phyloP scores from a whole-genome alignment of 768 basidiomycete species.

The Clavaria fumosa region DNA sequence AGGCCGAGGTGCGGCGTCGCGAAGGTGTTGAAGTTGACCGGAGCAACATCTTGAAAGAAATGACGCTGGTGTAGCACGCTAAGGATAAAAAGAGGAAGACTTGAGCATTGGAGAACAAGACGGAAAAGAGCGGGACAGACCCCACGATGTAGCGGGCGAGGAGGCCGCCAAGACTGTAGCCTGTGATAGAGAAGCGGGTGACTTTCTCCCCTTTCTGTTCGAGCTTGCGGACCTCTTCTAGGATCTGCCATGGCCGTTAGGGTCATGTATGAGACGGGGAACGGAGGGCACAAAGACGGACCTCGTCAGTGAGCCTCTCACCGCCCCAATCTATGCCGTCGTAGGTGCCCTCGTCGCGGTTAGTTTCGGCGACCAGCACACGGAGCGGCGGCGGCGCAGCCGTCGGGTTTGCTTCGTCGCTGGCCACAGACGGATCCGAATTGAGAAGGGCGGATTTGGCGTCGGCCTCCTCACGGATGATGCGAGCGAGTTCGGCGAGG shows the following conservation, averaged over 20 bases:
- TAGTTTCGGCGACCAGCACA: conserved; percentile 38
- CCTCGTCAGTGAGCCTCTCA: conserved; percentile 66
- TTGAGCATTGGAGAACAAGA: neutral
- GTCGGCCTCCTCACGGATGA: no score
- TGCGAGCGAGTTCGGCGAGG: conserved; percentile 8
- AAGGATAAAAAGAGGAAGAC: conserved; percentile 4
- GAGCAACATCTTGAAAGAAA: conserved; percentile 57
- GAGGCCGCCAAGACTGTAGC: conserved; percentile 73
- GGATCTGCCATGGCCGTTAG: conserved; percentile 27
- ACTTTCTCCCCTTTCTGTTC: conserved; percentile 40
- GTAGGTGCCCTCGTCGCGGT: conserved; percentile 40
- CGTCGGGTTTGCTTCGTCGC: neutral
- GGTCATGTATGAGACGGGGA: neutral
- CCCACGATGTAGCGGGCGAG: conserved; percentile 69
- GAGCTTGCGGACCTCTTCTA: conserved; percentile 37
- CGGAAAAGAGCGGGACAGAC: conserved; percentile 18
- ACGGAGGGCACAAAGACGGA: conserved; percentile 17
- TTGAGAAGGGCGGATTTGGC: no score
- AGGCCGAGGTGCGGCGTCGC: conserved; percentile 78
- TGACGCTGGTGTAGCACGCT: conserved; percentile 50
- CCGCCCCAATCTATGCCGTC: conserved; percentile 62
- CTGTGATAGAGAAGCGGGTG: conserved; percentile 54
- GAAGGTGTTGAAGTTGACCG: conserved; percentile 71
- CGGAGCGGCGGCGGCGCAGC: conserved; percentile 24
- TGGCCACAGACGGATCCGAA: no score